These are phyloP conservation scores for Coelastrella sp. DNA, from an alignment of 139 green algal genomes.

Conservation along the genomic window DNA sequence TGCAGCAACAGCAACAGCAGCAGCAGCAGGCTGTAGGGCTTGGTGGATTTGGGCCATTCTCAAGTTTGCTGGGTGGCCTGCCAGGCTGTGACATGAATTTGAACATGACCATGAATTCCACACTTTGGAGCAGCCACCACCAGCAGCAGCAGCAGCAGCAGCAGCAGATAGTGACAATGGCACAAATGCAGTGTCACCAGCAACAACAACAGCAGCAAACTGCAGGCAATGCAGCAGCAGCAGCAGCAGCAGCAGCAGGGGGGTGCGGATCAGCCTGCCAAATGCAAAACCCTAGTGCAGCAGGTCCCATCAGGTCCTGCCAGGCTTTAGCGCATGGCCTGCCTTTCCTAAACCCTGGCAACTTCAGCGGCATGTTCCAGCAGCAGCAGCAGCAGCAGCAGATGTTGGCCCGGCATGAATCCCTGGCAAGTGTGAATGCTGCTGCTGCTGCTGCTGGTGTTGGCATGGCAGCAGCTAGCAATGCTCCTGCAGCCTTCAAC, in stretches of 20 bases:
- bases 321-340: conserved; percentile 31
- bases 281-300: background rate
- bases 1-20: conserved; percentile 36
- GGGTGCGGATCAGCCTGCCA: background rate
- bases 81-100: background rate
- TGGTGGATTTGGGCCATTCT: background rate
- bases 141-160: conserved; percentile 39
- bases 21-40: background rate
- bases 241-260: conserved; percentile 9
- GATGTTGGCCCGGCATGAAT: background rate
- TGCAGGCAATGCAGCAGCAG: background rate
- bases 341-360: conserved; percentile 19
- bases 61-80: background rate
- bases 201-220: conserved; percentile 27
- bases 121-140: background rate
- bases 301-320: conserved; percentile 2
- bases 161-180: background rate
- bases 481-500: too few relatives aligned
- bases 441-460: background rate
- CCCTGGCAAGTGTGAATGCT: background rate
- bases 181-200: background rate
- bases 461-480: background rate
- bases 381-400: conserved; percentile 34
- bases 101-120: background rate
- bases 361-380: background rate